These are phyloP conservation scores for Aspergillus affinis DNA, from an alignment of 495 filamentous ascomycete species.

Conservation along the genomic window DNA sequence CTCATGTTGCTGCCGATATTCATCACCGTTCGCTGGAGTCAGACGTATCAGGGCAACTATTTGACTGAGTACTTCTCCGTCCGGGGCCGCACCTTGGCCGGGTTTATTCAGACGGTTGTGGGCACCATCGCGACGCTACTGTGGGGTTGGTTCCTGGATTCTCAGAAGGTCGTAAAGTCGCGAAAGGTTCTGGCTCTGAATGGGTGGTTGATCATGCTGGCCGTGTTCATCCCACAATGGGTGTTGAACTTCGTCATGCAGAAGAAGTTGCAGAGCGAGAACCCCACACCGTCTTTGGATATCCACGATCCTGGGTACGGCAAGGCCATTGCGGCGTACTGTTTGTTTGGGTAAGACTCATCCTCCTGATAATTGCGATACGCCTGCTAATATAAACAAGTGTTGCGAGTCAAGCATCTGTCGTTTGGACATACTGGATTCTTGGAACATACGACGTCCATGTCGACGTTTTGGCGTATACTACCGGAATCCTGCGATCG, in stretches of 20 bases:
- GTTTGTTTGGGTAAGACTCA: slow-evolving; percentile 30
- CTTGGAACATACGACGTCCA: slow-evolving; percentile 51
- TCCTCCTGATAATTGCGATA: background rate
- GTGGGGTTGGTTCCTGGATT: slow-evolving; percentile 49
- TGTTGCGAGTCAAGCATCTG: slow-evolving; percentile 43
- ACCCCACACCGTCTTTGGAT: slow-evolving; percentile 28
- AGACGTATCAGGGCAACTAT: slow-evolving; percentile 58
- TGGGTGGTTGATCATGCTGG: slow-evolving; percentile 8
- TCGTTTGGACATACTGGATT: slow-evolving; percentile 51
- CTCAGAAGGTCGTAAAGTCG: slow-evolving; percentile 32
- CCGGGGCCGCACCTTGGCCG: slow-evolving; percentile 50
- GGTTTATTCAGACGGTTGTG: slow-evolving; percentile 46
- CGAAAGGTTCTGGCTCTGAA: slow-evolving; percentile 16
- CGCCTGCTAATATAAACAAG: slow-evolving; percentile 9
- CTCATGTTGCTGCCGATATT: slow-evolving; percentile 54
- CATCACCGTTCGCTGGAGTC: slow-evolving; percentile 55
- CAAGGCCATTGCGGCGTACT: slow-evolving; percentile 38
- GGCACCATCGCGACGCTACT: slow-evolving; percentile 48
- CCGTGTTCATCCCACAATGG: slow-evolving; percentile 5
- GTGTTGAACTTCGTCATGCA: slow-evolving; percentile 15
- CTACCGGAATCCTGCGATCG: slow-evolving; percentile 48
- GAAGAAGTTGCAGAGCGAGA: background rate
- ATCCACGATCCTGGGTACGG: slow-evolving; percentile 41
- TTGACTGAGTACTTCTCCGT: slow-evolving; percentile 61
- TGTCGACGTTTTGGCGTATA: slow-evolving; percentile 45